These are phyloP conservation scores for Trametes cingulata DNA, from an alignment of 768 basidiomycete species.

Conservation along the genomic window DNA sequence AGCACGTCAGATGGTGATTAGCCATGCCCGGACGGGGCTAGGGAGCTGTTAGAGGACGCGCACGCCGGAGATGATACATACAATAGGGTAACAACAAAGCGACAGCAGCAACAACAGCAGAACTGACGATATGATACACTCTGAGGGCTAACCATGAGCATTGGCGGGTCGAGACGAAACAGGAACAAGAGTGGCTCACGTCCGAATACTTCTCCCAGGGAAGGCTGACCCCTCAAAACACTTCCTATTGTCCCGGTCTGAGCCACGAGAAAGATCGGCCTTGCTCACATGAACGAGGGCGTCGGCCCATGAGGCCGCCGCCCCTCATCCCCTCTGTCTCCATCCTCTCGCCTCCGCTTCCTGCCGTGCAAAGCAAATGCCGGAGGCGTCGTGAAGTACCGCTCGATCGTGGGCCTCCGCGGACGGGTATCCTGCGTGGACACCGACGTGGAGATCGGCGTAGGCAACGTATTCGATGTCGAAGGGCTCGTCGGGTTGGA, in stretches of 20 bases:
- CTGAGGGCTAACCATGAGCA: background rate
- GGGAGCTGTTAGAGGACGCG: no score
- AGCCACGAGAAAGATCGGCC: no score
- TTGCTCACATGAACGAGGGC: background rate
- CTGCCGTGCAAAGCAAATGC: conserved; percentile 23
- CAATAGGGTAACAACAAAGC: background rate
- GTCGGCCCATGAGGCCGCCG: conserved; percentile 14
- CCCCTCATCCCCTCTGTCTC: conserved; percentile 25
- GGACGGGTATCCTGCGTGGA: conserved; percentile 17
- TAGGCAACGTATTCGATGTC: conserved; percentile 14
- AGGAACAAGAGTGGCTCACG: background rate
- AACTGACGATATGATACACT: background rate
- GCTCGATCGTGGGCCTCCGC: conserved; percentile 39
- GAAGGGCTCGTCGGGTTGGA: conserved; percentile 65
- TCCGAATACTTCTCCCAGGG: background rate
- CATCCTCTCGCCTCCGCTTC: conserved; percentile 27
- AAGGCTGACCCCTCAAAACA: background rate
- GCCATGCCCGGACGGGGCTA: no score
- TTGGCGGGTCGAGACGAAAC: no score
- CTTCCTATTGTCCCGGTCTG: no score
- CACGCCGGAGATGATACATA: background rate
- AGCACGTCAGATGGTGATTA: no score
- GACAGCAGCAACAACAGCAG: background rate
- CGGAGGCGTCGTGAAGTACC: conserved; percentile 35
- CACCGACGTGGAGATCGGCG: conserved; percentile 9